These are phyloP conservation scores for Heliamphora pulchella DNA, from an alignment of 179 eudicot species.

Conservation along the genomic window DNA sequence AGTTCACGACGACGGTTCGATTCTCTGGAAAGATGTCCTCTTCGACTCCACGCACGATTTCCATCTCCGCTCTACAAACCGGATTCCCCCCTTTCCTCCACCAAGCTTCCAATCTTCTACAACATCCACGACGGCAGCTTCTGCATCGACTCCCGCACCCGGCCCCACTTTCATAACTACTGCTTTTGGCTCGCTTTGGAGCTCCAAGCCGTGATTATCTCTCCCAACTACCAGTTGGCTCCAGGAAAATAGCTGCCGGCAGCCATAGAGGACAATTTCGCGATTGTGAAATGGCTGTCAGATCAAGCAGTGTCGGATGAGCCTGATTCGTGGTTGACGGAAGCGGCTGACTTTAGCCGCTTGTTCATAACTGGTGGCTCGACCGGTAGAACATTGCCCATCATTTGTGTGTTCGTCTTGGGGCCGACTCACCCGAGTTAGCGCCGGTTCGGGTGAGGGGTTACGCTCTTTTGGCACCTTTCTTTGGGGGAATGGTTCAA, in stretches of 20 bases:
- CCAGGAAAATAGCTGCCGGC: constrained; percentile 78
- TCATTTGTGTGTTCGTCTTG: constrained; percentile 48
- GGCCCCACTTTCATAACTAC: constrained; percentile 48
- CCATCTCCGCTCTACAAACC: constrained; percentile 38
- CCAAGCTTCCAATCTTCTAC: constrained; percentile 32
- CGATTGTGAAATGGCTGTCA: constrained; percentile 44
- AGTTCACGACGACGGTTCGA: constrained; percentile 24
- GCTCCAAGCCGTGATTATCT: constrained; percentile 45
- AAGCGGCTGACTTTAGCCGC: constrained; percentile 38
- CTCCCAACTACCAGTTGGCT: constrained; percentile 68
- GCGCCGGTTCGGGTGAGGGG: constrained; percentile 45
- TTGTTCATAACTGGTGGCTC: constrained; percentile 66
- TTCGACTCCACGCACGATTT: constrained; percentile 38
- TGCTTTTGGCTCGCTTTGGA: constrained; percentile 47
- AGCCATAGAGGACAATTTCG: constrained; percentile 43
- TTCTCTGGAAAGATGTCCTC: constrained; percentile 42
- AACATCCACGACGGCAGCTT: constrained; percentile 72
- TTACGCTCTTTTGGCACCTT: constrained; percentile 59
- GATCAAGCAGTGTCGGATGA: constrained; percentile 21
- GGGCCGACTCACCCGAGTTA: constrained; percentile 34
- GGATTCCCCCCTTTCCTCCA: background rate
- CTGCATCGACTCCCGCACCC: constrained; percentile 52
- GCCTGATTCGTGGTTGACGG: constrained; percentile 21
- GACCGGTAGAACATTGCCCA: constrained; percentile 81
- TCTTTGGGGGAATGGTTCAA: constrained; percentile 58